Conservation (phyloP, 192 early-diverging fungal species). For the Diversispora eburnea region DNA sequence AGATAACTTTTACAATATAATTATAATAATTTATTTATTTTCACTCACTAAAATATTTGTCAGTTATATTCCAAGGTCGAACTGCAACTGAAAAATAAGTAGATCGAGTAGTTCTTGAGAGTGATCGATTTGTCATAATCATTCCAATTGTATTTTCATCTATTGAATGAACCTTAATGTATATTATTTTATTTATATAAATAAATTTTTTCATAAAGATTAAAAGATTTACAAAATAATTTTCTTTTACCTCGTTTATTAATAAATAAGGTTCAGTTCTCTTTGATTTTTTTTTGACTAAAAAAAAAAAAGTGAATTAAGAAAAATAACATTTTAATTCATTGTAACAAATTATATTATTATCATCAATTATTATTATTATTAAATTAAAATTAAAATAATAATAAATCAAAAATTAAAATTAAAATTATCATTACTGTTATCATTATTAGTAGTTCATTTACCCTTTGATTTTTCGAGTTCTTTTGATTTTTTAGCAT, state of each 20-base stretch:
- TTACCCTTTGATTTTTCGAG: no score
- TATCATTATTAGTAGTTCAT: no score
- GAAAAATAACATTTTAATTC: no score
- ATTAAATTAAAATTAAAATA: no score
- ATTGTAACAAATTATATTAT: no score
- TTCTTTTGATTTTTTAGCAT: no score
- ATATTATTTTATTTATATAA: background rate
- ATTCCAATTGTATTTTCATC: background rate
- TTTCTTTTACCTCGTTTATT: background rate
- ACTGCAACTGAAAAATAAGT: constrained; percentile 1
- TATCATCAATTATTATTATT: no score
- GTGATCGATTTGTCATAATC: background rate
- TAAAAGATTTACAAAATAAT: background rate
- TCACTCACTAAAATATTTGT: constrained; percentile 6
- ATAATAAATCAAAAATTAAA: no score
- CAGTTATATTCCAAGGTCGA: constrained; percentile 4
- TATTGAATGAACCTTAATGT: background rate
- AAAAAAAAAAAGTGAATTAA: no score
- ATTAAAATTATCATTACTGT: no score
- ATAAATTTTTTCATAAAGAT: background rate
- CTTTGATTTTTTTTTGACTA: background rate
- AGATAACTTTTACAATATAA: background rate
- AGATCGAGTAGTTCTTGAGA: background rate
- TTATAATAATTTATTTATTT: background rate
- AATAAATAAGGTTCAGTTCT: background rate